Evolutionary conservation across 306 rosid genomes (phyloP), one percentile per base, ranked within the genome.

Genomic region (Castanopsis chinensis): DNA sequence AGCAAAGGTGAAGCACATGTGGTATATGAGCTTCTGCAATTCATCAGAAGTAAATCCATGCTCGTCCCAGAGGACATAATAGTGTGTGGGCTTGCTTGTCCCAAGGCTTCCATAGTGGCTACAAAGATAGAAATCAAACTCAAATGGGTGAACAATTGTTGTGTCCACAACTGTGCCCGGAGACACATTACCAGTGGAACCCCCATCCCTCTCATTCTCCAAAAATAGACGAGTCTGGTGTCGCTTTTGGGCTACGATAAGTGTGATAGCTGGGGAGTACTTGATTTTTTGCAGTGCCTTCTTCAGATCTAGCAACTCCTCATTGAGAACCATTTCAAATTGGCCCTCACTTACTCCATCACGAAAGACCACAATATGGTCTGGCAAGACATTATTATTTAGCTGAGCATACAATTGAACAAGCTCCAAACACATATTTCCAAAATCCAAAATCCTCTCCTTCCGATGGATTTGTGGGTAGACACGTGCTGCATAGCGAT

Each of bases 311-410:
- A 37, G 69, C 0, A 92, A 80, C 85, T 92, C 97, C 70, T 92
- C 92, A 63, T 92, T 90, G 27, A 92, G 93, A 83, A 86, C 97
- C 97, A 92, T 92, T 76, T 92, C 93, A 81, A 92, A 92, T 57
- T 92, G 96, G 51, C 88, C 87, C 74, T 89, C 96, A 25, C 96
- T 89, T 6, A 92, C 97, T 71, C 97, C 97, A 82, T 90, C 96
- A 1, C 96, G 93, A 27, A 92, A 92, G 79, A 92, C 30, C 52
- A 92, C 82, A 72, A 92, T 86, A 74, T 78, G 88, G 27, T 76
- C 84, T 0, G 96, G 97, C 76, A 79, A 82, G 41, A 82, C 88
- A 58, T 83, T 82, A 32, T 32, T 32, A 71, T 86, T 92, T 28
- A 65, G 14, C 68, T 55, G 81, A n/a, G 33, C 27, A 67, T 91